These are phyloP conservation scores for Pseudogymnoascus sp. DNA, from an alignment of 2,329 filamentous ascomycete genomes.

Conservation along the genomic window DNA sequence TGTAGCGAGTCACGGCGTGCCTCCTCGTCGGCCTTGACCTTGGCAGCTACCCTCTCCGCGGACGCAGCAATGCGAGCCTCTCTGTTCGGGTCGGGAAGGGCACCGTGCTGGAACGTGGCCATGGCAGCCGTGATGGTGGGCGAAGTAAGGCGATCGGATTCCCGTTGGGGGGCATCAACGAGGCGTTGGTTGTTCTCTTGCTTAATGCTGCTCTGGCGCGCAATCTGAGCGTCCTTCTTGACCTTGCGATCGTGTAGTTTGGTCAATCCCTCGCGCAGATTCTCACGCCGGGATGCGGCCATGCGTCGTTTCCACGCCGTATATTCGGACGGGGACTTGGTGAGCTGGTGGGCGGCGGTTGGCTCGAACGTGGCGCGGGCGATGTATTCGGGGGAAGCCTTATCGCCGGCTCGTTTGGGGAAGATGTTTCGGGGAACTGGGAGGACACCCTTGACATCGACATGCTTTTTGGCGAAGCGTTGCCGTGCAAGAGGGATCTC, in stretches of 20 bases:
- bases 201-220: conserved; percentile 37
- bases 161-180: conserved; percentile 56
- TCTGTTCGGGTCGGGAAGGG: conserved; percentile 54
- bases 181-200: conserved; percentile 39
- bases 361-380: conserved; percentile 49
- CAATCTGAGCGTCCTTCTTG: conserved; percentile 29
- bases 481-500: conserved; percentile 72
- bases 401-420: conserved; percentile 47
- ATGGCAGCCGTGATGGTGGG: conserved; percentile 52
- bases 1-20: conserved; percentile 65
- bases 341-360: conserved; percentile 16
- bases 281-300: conserved; percentile 61
- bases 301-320: conserved; percentile 61
- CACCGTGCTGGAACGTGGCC: conserved; percentile 38
- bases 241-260: conserved; percentile 61
- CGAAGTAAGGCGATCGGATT: conserved; percentile 69
- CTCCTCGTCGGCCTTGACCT: conserved; percentile 44
- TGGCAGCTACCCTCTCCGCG: conserved; percentile 33
- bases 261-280: conserved; percentile 62
- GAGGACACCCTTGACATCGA: conserved; percentile 63
- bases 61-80: conserved; percentile 43
- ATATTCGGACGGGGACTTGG: conserved; percentile 22
- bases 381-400: conserved; percentile 54
- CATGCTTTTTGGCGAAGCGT: conserved; percentile 33
- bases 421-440: conserved; percentile 81